Conservation (phyloP, 2,329 filamentous ascomycete species). For the Fusarium paranaense region DNA sequence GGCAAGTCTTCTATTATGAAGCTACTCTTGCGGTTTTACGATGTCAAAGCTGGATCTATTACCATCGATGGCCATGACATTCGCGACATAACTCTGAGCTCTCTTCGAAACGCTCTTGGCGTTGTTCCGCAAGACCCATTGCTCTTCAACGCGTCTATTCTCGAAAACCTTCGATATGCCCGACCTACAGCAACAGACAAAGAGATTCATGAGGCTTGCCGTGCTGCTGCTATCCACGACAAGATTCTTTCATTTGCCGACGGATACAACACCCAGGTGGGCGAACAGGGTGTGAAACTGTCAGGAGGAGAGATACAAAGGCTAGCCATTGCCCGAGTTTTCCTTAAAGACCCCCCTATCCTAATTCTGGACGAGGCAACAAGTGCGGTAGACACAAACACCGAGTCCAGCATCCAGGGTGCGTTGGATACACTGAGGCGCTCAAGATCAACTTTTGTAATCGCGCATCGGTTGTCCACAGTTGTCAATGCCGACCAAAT, state of each 20-base stretch:
- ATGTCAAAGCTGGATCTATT: slow-evolving; percentile 65
- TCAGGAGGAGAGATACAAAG: slow-evolving; percentile 69
- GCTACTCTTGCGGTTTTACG: slow-evolving; percentile 71
- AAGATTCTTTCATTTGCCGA: slow-evolving; percentile 70
- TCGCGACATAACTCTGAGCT: slow-evolving; percentile 67
- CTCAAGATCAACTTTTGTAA: slow-evolving; percentile 63
- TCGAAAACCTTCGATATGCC: slow-evolving; percentile 74
- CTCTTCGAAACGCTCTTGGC: slow-evolving; percentile 68
- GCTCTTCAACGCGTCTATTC: slow-evolving; percentile 73
- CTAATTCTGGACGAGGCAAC: slow-evolving; percentile 77
- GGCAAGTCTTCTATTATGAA: slow-evolving; percentile 74
- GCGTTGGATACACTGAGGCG: slow-evolving; percentile 59
- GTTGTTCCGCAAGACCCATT: slow-evolving; percentile 74
- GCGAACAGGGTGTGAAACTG: slow-evolving; percentile 69
- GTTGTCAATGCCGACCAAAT: slow-evolving; percentile 63
- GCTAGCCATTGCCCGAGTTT: slow-evolving; percentile 65
- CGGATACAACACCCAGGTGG: slow-evolving; percentile 59
- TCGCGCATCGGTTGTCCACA: slow-evolving; percentile 58
- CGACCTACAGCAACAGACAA: slow-evolving; percentile 69
- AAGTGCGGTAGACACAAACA: slow-evolving; percentile 61
- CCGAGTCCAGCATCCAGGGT: slow-evolving; percentile 58
- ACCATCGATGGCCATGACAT: slow-evolving; percentile 70
- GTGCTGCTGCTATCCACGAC: slow-evolving; percentile 72
- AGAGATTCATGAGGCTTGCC: slow-evolving; percentile 70
- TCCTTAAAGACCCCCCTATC: slow-evolving; percentile 67